Percentiles rank a stretch among this genome's conserved stretches.
Evolutionary conservation across 192 early-diverging fungal genomes (phyloP).

Genomic region (Chytriomyces hyalinus): DNA sequence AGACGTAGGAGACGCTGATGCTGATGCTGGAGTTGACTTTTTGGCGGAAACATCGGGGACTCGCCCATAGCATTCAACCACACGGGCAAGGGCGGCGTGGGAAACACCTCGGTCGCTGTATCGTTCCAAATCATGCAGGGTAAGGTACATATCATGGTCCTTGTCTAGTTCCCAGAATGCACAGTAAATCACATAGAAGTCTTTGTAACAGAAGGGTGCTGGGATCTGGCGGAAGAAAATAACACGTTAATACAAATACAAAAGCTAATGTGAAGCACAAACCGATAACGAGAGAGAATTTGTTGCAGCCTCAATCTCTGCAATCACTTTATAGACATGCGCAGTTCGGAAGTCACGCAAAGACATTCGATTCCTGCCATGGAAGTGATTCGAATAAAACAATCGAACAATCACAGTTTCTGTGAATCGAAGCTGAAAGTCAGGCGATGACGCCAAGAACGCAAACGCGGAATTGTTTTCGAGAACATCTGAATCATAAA

Average conservation of each 20-base stretch:
- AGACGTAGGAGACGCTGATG: neutral
- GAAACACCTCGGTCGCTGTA: constrained; percentile 76
- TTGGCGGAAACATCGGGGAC: constrained; percentile 45
- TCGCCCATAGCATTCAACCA: constrained; percentile 64
- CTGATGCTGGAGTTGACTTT: no score
- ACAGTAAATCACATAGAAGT: constrained; percentile 94
- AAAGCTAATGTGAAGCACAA: neutral
- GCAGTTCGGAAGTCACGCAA: constrained; percentile 70
- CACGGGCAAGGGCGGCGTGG: constrained; percentile 68
- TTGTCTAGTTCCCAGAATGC: constrained; percentile 90
- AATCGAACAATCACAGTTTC: constrained; percentile 86
- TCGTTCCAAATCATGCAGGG: constrained; percentile 40
- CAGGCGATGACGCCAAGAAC: constrained; percentile 74
- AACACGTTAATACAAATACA: neutral
- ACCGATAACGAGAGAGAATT: constrained; percentile 20
- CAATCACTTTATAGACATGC: constrained; percentile 66
- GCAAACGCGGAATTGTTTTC: constrained; percentile 84
- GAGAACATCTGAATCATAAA: constrained; percentile 65
- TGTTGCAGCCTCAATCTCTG: constrained; percentile 57
- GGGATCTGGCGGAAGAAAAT: constrained; percentile 43
- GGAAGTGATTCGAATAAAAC: constrained; percentile 72
- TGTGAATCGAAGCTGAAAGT: constrained; percentile 81
- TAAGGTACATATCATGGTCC: constrained; percentile 79
- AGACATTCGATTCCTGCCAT: constrained; percentile 70
- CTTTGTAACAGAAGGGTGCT: constrained; percentile 88